phyloP scores from a whole-genome alignment of 2,329 filamentous ascomycete species.

The Beauveria sp. region DNA sequence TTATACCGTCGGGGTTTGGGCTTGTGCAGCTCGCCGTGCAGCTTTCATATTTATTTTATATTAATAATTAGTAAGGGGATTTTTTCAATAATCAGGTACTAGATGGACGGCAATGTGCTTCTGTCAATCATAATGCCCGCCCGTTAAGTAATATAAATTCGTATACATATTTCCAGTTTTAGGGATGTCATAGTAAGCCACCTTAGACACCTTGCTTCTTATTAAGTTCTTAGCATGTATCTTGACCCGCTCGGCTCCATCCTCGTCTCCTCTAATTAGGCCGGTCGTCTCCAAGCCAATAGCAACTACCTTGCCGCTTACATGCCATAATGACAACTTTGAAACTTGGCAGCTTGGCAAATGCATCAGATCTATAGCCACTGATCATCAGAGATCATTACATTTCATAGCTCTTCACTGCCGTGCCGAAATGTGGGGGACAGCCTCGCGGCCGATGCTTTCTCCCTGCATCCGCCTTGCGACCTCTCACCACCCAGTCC shows the following conservation, averaged over 20 bases:
- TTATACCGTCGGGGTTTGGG: too few species aligned
- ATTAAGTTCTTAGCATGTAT: too few species aligned
- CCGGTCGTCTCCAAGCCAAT: not conserved
- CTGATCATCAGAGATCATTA: not conserved
- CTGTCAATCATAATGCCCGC: slow-evolving; percentile 2
- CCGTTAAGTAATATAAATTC: slow-evolving; percentile 2
- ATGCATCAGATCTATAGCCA: not conserved
- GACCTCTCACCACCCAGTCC: not conserved
- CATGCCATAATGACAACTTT: not conserved
- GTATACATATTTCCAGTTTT: not conserved
- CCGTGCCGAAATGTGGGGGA: not conserved
- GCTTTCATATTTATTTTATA: not conserved
- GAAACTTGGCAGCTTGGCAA: not conserved
- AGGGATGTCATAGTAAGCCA: not conserved
- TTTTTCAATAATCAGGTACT: not conserved
- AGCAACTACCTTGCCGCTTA: not conserved
- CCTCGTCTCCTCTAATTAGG: too few species aligned
- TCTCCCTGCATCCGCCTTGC: not conserved
- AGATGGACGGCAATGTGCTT: not conserved
- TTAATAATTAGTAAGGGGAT: not conserved
- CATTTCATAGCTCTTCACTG: too few species aligned
- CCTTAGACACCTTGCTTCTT: not conserved
- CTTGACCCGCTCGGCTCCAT: slow-evolving; percentile 1
- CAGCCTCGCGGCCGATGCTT: not conserved
- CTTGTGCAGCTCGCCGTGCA: not conserved